Evolutionary conservation across 1,284 basidiomycete species (phyloP).

Genomic region (Ustilago vetiveriae): DNA sequence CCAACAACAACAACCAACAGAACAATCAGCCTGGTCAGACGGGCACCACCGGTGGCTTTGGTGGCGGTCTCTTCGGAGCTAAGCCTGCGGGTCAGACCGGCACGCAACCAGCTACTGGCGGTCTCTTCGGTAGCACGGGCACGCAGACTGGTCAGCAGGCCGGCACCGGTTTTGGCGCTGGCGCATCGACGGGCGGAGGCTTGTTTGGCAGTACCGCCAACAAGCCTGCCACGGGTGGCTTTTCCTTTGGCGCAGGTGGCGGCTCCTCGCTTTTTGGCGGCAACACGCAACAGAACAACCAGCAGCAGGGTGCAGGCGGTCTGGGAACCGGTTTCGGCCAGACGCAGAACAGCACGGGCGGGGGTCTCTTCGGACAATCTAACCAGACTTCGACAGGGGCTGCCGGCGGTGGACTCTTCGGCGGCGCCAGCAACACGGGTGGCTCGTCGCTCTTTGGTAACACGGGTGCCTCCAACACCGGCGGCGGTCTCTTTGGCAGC

Average conservation of each 20-base stretch:
- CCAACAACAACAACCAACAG: constrained; percentile 37
- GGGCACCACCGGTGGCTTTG: constrained; percentile 45
- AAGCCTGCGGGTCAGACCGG: constrained; percentile 57
- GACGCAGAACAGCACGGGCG: constrained; percentile 30
- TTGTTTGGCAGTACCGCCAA: constrained; percentile 65
- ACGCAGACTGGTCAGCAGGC: constrained; percentile 60
- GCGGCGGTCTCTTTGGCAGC: constrained; percentile 70
- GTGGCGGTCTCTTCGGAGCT: constrained; percentile 61
- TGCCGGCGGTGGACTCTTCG: constrained; percentile 56
- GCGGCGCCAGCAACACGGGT: constrained; percentile 45
- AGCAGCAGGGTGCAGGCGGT: constrained; percentile 38
- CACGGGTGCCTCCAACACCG: constrained; percentile 62
- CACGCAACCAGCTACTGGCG: constrained; percentile 60
- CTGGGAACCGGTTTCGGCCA: constrained; percentile 40
- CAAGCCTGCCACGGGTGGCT: constrained; percentile 48
- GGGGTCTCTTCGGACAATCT: constrained; percentile 60
- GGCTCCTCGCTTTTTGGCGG: constrained; percentile 60
- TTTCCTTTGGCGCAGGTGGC: constrained; percentile 57
- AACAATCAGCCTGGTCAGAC: constrained; percentile 42
- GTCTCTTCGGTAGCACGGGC: constrained; percentile 64
- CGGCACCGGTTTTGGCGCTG: constrained; percentile 44
- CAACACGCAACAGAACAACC: constrained; percentile 38
- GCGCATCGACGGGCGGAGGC: constrained; percentile 50
- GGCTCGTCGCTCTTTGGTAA: constrained; percentile 58
- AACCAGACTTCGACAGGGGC: constrained; percentile 48